Conservation (phyloP, 768 basidiomycete species). For the Lactarius tabidus region DNA sequence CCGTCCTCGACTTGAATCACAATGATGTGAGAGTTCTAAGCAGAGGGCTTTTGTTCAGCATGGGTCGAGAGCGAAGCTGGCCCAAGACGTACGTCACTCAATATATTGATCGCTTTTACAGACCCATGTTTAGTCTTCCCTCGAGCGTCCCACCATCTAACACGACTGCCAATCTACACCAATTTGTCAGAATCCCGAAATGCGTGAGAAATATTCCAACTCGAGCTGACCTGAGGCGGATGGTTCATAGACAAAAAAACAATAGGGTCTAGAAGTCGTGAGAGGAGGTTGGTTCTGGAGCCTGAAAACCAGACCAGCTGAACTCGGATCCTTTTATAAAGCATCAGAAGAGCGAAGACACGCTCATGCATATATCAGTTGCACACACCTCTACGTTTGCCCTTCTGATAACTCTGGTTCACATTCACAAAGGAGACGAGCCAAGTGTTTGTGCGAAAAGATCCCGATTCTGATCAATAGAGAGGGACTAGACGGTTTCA, state of each 20-base stretch:
- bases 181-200: slow-evolving; percentile 20
- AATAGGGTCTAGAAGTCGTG: slow-evolving; percentile 34
- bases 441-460: slow-evolving; percentile 17
- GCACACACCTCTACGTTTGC: slow-evolving; percentile 13
- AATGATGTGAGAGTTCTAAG: slow-evolving; percentile 58
- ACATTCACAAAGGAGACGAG: not conserved
- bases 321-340: slow-evolving; percentile 6
- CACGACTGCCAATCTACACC: slow-evolving; percentile 57
- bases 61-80: not conserved
- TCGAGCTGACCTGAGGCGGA: slow-evolving; percentile 40
- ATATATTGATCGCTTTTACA: slow-evolving; percentile 49
- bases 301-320: slow-evolving; percentile 10
- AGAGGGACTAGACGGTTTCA: not conserved
- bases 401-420: not conserved
- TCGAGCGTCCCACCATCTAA: slow-evolving; percentile 59
- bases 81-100: slow-evolving; percentile 49
- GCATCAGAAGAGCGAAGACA: slow-evolving; percentile 1
- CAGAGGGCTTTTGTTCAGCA: slow-evolving; percentile 7
- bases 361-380: slow-evolving; percentile 12
- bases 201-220: not conserved
- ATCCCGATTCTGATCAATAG: slow-evolving; percentile 17
- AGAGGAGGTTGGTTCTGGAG: slow-evolving; percentile 17
- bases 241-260: slow-evolving; percentile 71
- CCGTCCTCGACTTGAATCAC: slow-evolving; percentile 45
- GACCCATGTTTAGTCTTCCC: slow-evolving; percentile 57